Evolutionary conservation across 306 rosid species (phyloP).

Genomic region (Cucurbita maxima): DNA sequence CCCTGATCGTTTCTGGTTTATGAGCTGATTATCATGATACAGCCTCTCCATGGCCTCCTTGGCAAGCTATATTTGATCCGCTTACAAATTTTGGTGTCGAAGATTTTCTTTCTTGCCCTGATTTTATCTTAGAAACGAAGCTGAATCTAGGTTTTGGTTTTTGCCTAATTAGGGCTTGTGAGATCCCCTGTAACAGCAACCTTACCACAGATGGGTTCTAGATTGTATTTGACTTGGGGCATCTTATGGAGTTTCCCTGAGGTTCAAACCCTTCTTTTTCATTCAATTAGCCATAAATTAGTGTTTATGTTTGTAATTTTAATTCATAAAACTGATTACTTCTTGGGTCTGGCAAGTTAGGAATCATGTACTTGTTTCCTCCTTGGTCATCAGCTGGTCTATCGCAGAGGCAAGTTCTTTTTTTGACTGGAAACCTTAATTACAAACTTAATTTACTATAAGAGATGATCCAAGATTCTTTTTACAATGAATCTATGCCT

Average conservation of each 20-base stretch:
- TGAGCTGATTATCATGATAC: background rate
- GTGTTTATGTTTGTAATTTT: no score
- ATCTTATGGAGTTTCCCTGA: no score
- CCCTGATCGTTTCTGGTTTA: background rate
- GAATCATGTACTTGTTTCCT: no score
- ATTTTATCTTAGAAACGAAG: background rate
- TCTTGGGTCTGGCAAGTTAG: no score
- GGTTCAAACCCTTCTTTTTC: no score
- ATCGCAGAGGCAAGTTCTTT: slow-evolving; percentile 61
- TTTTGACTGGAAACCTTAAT: background rate
- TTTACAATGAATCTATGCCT: background rate
- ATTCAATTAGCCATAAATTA: no score
- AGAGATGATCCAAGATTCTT: background rate
- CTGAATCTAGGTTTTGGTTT: slow-evolving; percentile 1
- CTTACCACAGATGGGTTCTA: slow-evolving; percentile 66
- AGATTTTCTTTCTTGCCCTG: background rate
- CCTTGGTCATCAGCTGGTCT: no score
- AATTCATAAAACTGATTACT: no score
- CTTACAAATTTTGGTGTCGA: background rate
- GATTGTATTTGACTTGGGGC: slow-evolving; percentile 57
- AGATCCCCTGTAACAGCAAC: slow-evolving; percentile 79
- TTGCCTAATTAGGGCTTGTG: slow-evolving; percentile 38
- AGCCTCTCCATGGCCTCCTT: slow-evolving; percentile 49
- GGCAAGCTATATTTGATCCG: slow-evolving; percentile 39
- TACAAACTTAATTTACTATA: background rate